Evolutionary conservation across 2,329 filamentous ascomycete genomes (phyloP).

Genomic region (Penicillium sp.): DNA sequence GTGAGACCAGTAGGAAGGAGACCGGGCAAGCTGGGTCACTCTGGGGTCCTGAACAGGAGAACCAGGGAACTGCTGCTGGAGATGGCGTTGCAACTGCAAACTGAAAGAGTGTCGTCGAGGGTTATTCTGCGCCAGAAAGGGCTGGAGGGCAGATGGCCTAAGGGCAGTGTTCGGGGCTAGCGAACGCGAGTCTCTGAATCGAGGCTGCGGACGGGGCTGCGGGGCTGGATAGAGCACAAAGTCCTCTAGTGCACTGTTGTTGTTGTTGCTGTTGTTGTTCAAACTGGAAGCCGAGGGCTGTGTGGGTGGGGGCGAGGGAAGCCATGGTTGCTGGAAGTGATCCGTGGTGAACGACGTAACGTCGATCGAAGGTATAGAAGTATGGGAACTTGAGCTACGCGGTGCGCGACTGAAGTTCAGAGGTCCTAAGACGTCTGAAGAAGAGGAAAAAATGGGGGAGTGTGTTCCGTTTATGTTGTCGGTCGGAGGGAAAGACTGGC

Average conservation of each 20-base stretch:
- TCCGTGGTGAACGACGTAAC: slow-evolving; percentile 52
- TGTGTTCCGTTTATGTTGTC: slow-evolving; percentile 43
- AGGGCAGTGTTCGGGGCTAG: slow-evolving; percentile 37
- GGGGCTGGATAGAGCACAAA: slow-evolving; percentile 46
- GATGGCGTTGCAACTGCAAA: slow-evolving; percentile 37
- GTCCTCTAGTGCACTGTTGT: slow-evolving; percentile 40
- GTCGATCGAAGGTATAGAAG: slow-evolving; percentile 43
- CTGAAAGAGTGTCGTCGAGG: slow-evolving; percentile 38
- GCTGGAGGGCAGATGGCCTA: slow-evolving; percentile 36
- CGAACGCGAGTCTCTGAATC: slow-evolving; percentile 35
- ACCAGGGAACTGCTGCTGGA: slow-evolving; percentile 35
- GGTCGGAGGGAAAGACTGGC: slow-evolving; percentile 39
- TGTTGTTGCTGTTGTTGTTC: slow-evolving; percentile 36
- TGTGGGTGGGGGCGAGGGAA: slow-evolving; percentile 44
- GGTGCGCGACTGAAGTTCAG: slow-evolving; percentile 47
- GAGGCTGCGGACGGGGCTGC: slow-evolving; percentile 33
- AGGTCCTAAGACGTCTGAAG: slow-evolving; percentile 48
- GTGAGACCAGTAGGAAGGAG: slow-evolving; percentile 39
- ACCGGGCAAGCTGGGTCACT: slow-evolving; percentile 43
- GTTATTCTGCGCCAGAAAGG: slow-evolving; percentile 36
- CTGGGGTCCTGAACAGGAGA: slow-evolving; percentile 40
- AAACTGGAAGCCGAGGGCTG: slow-evolving; percentile 44
- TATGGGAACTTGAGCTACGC: slow-evolving; percentile 45
- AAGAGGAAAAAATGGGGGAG: slow-evolving; percentile 30
- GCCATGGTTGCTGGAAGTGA: slow-evolving; percentile 50